Percentiles rank a stretch among this genome's conserved stretches.
Evolutionary conservation across 208 protist genomes (phyloP).

Genomic region (Acanthamoeba healyi): DNA sequence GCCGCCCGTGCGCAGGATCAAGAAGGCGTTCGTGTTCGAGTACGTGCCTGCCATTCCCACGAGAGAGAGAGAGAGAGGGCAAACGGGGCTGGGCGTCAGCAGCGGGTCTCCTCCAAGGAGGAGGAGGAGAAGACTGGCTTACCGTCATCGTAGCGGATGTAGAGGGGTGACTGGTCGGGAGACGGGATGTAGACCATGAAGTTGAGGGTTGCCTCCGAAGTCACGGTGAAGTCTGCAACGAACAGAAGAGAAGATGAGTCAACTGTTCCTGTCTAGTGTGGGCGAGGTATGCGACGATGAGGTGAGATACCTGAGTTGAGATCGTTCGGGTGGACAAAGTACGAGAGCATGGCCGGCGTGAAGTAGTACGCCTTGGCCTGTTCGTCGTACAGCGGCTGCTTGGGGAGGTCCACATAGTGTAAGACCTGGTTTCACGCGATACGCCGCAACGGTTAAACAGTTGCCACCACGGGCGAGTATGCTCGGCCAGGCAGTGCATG

Average conservation of each 20-base stretch:
- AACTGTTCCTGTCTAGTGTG: background rate
- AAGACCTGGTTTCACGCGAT: too few species aligned
- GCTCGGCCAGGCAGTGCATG: too few species aligned
- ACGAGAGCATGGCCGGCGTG: conserved; percentile 13
- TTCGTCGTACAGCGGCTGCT: conserved; percentile 37
- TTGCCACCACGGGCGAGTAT: too few species aligned
- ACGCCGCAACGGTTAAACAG: too few species aligned
- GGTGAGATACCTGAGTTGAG: conserved; percentile 55
- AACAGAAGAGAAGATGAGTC: background rate
- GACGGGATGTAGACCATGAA: conserved; percentile 86
- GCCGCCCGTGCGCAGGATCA: conserved; percentile 87
- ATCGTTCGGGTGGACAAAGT: conserved; percentile 45
- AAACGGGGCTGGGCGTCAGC: too few species aligned
- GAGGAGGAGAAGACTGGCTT: background rate
- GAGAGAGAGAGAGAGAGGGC: background rate
- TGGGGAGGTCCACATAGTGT: conserved; percentile 1
- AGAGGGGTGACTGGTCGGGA: conserved; percentile 55
- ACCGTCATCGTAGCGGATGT: conserved; percentile 46
- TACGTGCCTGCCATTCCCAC: conserved; percentile 26
- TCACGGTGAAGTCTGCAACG: conserved; percentile 77
- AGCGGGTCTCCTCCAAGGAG: background rate
- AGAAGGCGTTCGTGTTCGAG: conserved; percentile 78
- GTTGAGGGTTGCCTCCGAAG: conserved; percentile 81
- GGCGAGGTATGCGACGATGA: too few species aligned
- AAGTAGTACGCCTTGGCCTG: background rate